Evolutionary conservation across 768 basidiomycete species (phyloP).

Genomic region (Suillus subluteus): DNA sequence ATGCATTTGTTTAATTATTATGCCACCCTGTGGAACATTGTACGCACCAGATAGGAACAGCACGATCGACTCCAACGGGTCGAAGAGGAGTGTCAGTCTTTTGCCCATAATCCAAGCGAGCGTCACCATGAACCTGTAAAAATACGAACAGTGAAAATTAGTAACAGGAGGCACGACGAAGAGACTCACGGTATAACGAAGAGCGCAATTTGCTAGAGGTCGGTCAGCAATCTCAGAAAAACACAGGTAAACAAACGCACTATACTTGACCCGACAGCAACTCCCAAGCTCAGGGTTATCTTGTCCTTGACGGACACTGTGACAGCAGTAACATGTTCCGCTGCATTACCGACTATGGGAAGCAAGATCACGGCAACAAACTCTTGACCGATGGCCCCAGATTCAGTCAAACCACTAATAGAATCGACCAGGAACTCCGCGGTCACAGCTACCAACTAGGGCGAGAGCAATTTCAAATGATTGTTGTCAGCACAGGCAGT

Average conservation of each 20-base stretch:
- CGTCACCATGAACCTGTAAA: conserved; percentile 66
- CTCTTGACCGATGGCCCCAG: conserved; percentile 64
- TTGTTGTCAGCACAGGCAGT: not conserved
- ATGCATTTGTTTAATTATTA: not conserved
- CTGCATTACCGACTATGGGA: conserved; percentile 91
- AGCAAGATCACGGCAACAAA: conserved; percentile 89
- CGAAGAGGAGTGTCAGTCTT: conserved; percentile 80
- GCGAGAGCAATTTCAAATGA: not conserved
- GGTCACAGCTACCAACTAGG: conserved; percentile 56
- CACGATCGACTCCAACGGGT: conserved; percentile 74
- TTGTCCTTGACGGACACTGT: conserved; percentile 91
- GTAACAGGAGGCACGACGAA: not conserved
- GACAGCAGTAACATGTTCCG: conserved; percentile 91
- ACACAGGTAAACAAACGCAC: conserved; percentile 44
- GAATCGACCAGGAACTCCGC: conserved; percentile 78
- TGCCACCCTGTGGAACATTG: conserved; percentile 39
- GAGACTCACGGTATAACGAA: conserved; percentile 62
- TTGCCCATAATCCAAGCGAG: conserved; percentile 84
- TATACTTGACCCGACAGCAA: conserved; percentile 87
- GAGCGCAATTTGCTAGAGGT: conserved; percentile 67
- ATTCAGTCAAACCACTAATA: conserved; percentile 70
- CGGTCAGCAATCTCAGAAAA: not conserved
- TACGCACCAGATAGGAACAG: conserved; percentile 24
- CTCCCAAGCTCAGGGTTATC: conserved; percentile 82
- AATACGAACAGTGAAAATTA: conserved; percentile 13